These are phyloP conservation scores for Rhexocercosporidium sp. DNA, from an alignment of 2,329 filamentous ascomycete species.

Conservation along the genomic window DNA sequence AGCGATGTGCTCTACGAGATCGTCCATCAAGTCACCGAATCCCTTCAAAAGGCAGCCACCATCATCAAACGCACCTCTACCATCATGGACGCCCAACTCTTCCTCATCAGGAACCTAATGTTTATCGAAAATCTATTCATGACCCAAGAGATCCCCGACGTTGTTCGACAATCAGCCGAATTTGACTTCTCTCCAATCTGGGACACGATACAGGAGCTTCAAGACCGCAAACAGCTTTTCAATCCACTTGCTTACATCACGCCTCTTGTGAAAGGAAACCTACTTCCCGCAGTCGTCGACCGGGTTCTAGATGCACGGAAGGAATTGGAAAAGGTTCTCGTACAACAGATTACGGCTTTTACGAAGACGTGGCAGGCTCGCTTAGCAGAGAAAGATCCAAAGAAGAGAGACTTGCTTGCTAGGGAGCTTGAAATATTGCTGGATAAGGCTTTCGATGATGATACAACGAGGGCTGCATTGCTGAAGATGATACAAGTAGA, in stretches of 20 bases:
- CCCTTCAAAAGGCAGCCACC: slow-evolving; percentile 77
- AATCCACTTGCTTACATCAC: slow-evolving; percentile 50
- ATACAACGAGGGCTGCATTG: slow-evolving; percentile 40
- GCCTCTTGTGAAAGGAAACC: slow-evolving; percentile 49
- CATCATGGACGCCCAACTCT: slow-evolving; percentile 80
- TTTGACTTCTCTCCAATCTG: slow-evolving; percentile 70
- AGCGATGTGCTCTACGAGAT: slow-evolving; percentile 75
- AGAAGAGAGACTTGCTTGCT: slow-evolving; percentile 51
- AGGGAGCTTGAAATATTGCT: slow-evolving; percentile 64
- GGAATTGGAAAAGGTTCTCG: slow-evolving; percentile 66
- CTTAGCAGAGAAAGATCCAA: slow-evolving; percentile 51
- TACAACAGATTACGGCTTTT: slow-evolving; percentile 67
- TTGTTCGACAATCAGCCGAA: slow-evolving; percentile 55
- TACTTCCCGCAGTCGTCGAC: slow-evolving; percentile 47
- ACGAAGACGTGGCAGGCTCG: slow-evolving; percentile 62
- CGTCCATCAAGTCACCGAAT: slow-evolving; percentile 86
- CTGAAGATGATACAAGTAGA: slow-evolving; percentile 42
- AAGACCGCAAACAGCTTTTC: slow-evolving; percentile 55
- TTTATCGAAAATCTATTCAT: slow-evolving; percentile 96
- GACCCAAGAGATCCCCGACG: slow-evolving; percentile 87
- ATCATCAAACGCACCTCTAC: slow-evolving; percentile 68
- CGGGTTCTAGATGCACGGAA: slow-evolving; percentile 62
- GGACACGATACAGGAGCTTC: slow-evolving; percentile 61
- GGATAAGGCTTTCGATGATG: slow-evolving; percentile 55
- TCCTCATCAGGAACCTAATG: slow-evolving; percentile 92